A percentile compares a stretch with the other conserved stretches of the same genome.
These are phyloP conservation scores for Cocos nucifera DNA, from an alignment of 176 grass and related monocot genomes.

Conservation along the genomic window DNA sequence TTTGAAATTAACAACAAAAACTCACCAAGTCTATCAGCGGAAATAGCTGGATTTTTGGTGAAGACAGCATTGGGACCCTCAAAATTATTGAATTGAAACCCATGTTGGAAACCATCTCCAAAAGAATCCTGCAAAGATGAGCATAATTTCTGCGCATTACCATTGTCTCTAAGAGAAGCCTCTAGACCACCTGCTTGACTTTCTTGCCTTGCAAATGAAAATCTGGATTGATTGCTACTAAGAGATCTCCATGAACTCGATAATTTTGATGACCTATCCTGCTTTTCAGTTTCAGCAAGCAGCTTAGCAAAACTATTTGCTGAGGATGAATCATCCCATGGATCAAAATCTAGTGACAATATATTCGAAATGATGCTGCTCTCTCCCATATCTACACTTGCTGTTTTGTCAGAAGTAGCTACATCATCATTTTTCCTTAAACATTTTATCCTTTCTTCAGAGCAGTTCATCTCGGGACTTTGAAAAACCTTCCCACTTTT, in stretches of 20 bases:
- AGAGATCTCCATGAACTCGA: constrained; percentile 48
- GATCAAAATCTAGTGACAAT: constrained; percentile 77
- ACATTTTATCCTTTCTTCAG: constrained; percentile 24
- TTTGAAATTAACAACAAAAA: no score
- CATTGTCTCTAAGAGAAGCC: constrained; percentile 37
- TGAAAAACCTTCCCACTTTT: constrained; percentile 25
- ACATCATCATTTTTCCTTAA: constrained; percentile 22
- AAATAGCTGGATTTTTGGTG: constrained; percentile 19
- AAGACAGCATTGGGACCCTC: constrained; percentile 29
- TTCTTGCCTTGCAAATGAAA: constrained; percentile 96
- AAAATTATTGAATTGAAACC: constrained; percentile 28
- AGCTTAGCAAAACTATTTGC: constrained; percentile 59
- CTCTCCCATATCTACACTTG: constrained; percentile 70
- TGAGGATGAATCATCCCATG: constrained; percentile 66
- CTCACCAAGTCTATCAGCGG: constrained; percentile 37
- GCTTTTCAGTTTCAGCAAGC: constrained; percentile 47
- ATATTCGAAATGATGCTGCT: constrained; percentile 83
- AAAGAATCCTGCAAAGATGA: constrained; percentile 36
- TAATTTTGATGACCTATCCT: constrained; percentile 19
- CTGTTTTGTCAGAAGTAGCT: constrained; percentile 42
- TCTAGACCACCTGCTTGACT: constrained; percentile 40
- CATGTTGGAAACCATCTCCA: constrained; percentile 37
- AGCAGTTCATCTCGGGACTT: constrained; percentile 24
- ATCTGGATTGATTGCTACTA: constrained; percentile 63
- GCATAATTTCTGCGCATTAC: constrained; percentile 37